These are phyloP conservation scores for Biscutella laevigata DNA, from an alignment of 441 rosid genomes.

Conservation along the genomic window DNA sequence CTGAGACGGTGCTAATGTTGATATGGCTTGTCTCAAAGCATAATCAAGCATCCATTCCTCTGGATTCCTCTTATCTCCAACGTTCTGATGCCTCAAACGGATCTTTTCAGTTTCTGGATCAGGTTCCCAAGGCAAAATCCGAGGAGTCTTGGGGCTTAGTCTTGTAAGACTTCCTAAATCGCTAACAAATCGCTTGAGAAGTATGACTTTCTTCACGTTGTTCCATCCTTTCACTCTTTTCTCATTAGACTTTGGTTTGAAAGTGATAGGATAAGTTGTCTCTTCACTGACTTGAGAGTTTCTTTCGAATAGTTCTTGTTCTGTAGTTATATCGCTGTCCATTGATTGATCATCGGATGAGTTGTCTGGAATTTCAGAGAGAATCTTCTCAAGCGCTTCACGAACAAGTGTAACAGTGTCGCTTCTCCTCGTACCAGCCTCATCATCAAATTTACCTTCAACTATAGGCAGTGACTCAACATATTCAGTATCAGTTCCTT, in stretches of 20 bases:
- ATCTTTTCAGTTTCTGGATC: slow-evolving; percentile 60
- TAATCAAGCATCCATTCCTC: slow-evolving; percentile 97
- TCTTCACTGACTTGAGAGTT: slow-evolving; percentile 26
- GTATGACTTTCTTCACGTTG: slow-evolving; percentile 60
- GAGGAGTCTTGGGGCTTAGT: slow-evolving; percentile 45
- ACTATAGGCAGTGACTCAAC: slow-evolving; percentile 10
- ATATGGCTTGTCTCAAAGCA: slow-evolving; percentile 65
- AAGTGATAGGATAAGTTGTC: slow-evolving; percentile 10
- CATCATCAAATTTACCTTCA: slow-evolving; percentile 26
- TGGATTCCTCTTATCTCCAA: slow-evolving; percentile 48
- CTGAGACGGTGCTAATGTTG: slow-evolving; percentile 69
- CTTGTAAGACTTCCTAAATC: slow-evolving; percentile 60
- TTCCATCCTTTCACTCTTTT: slow-evolving; percentile 61
- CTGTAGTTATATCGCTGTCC: slow-evolving; percentile 27
- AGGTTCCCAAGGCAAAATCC: slow-evolving; percentile 41
- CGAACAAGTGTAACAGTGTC: slow-evolving; percentile 64
- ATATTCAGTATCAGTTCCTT: slow-evolving; percentile 5
- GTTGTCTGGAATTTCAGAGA: slow-evolving; percentile 59
- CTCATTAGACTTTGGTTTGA: slow-evolving; percentile 29
- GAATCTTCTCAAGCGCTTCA: slow-evolving; percentile 74
- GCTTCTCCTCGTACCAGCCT: slow-evolving; percentile 28
- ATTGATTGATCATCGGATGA: slow-evolving; percentile 49
- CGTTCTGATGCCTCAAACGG: slow-evolving; percentile 49
- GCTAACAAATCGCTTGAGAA: slow-evolving; percentile 69
- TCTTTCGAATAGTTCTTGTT: slow-evolving; percentile 32